A percentile compares a stretch with the other conserved stretches of the same genome.
phyloP scores from a whole-genome alignment of 2,329 filamentous ascomycete species.

The Chaetomium sp. region DNA sequence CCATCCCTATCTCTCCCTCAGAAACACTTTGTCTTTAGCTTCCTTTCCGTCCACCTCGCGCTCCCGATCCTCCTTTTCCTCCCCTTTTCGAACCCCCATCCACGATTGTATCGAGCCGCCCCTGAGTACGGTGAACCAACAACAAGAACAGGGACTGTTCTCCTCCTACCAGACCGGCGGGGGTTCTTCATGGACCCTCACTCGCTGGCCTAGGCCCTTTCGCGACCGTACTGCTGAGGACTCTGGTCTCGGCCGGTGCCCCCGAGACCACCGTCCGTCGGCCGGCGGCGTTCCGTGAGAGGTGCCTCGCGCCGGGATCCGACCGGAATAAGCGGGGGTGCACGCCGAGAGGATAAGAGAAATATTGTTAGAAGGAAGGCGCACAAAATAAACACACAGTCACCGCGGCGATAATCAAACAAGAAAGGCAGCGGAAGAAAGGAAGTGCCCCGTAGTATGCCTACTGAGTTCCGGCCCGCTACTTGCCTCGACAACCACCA shows the following conservation, averaged over 20 bases:
- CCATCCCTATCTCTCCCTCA: not conserved
- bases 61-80: not conserved
- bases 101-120: not conserved
- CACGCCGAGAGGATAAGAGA: not conserved
- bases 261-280: slow-evolving; percentile 42
- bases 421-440: not conserved
- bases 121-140: not conserved
- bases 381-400: not conserved
- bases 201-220: slow-evolving; percentile 38
- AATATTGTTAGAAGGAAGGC: not conserved
- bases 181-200: slow-evolving; percentile 35
- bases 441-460: slow-evolving; percentile 24
- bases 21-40: not conserved
- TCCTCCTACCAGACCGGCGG: slow-evolving; percentile 13
- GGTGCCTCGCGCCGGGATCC: not conserved
- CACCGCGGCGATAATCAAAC: not conserved
- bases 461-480: slow-evolving; percentile 33
- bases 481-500: slow-evolving; percentile 21
- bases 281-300: slow-evolving; percentile 32
- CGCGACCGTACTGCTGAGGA: slow-evolving; percentile 58
- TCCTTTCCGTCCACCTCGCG: not conserved
- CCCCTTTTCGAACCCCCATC: not conserved
- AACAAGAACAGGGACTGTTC: not conserved
- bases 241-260: slow-evolving; percentile 38
- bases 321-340: not conserved